Conservation (phyloP, 208 protist genomes). For the Porcisia hertigi region DNA sequence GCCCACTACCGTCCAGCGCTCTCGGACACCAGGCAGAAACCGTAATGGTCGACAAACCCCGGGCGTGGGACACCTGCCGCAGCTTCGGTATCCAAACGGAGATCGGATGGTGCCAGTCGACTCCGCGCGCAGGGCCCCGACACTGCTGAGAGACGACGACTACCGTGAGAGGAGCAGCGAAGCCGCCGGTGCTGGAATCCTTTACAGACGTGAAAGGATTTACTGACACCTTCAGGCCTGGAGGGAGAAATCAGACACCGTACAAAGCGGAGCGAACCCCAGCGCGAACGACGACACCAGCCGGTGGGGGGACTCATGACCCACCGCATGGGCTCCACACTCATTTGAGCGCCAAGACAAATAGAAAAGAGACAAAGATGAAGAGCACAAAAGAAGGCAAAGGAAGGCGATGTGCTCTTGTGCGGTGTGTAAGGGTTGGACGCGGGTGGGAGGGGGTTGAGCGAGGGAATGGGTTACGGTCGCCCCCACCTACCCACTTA, state of each 20-base stretch:
- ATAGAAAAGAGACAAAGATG: background rate
- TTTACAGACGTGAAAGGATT: background rate
- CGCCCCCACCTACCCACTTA: background rate
- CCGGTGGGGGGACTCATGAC: slow-evolving; percentile 11
- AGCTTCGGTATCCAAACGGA: background rate
- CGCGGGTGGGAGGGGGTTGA: background rate
- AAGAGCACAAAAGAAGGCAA: too few relatives aligned
- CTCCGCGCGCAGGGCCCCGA: background rate
- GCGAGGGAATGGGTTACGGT: too few relatives aligned
- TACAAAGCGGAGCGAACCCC: background rate
- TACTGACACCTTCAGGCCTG: background rate
- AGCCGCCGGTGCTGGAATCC: background rate
- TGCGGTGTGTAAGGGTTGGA: background rate
- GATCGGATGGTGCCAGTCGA: slow-evolving; percentile 12
- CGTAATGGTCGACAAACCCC: background rate
- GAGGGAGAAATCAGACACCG: background rate
- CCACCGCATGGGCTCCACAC: slow-evolving; percentile 3
- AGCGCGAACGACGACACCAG: slow-evolving; percentile 16
- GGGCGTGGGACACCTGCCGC: background rate
- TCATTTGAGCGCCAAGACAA: background rate
- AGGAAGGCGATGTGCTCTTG: background rate
- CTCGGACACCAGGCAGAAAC: background rate
- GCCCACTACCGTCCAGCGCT: background rate
- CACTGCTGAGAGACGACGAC: background rate
- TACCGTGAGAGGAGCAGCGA: background rate